Percentiles rank a stretch among this genome's conserved stretches.
phyloP scores from a whole-genome alignment of 345 rosid genomes.

The Brassica rapa region DNA sequence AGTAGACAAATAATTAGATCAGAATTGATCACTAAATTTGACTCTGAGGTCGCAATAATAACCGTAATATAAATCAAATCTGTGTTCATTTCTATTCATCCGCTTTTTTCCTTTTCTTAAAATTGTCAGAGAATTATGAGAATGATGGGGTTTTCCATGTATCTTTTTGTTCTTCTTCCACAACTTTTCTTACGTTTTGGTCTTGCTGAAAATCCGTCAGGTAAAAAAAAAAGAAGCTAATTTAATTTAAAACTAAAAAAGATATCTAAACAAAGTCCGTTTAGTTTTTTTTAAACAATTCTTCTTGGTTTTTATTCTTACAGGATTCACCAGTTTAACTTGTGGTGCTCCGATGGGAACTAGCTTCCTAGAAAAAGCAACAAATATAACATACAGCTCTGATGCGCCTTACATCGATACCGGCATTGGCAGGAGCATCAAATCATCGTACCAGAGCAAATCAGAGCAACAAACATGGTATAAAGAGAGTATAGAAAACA shows the following conservation, averaged over 20 bases:
- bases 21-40: neutral
- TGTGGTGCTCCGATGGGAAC: neutral
- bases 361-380: neutral
- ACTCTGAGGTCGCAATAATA: neutral
- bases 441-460: neutral
- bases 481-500: neutral
- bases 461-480: neutral
- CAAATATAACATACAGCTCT: neutral
- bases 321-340: neutral
- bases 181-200: neutral
- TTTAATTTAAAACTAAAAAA: neutral
- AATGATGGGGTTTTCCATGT: neutral
- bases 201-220: neutral
- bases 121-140: neutral
- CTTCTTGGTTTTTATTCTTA: neutral
- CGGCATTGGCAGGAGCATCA: neutral
- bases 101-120: neutral
- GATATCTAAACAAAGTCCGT: neutral
- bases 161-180: neutral
- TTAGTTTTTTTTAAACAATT: neutral
- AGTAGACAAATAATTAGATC: neutral
- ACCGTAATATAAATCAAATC: neutral
- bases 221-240: neutral
- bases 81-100: neutral
- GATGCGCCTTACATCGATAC: neutral